Evolutionary conservation across 2,329 filamentous ascomycete species (phyloP), one percentile per base, ranked within the genome.

Genomic region (Coniella lustricola): DNA sequence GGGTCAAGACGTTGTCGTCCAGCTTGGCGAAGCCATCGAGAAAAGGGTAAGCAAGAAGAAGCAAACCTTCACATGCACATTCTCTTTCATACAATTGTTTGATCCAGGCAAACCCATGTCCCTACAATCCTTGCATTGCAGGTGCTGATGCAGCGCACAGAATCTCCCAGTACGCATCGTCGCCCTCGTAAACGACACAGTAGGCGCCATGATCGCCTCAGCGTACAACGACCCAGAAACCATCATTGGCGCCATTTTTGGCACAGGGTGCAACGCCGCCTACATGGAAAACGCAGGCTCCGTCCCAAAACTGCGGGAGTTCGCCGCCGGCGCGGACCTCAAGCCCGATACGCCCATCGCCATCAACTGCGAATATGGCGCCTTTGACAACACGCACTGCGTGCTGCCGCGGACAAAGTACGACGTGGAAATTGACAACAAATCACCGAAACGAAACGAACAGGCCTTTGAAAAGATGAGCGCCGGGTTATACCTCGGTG

Each of bases 391-490:
- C 66, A 87, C 95, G 68, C 85, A 91, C 71, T 77, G 85, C 60
- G 85, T 96, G 47, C 82, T 96, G 12, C 90, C 90, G 10, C 79
- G 82, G 47, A 95, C 90, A 20, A 79, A 79, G 50, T 96, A 93
- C 67, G 91, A 97, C 65, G 73, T 87, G 52, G 81, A 84, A 57
- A 88, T 97, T 61, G 91, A 97, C 72, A 83, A 87, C 58, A 85
- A 93, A 60, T 96, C 90, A 17, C 91, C 91, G 32, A 85, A 90
- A 21, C 91, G 90, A 3, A 90, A 90, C 44, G 90, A 96, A 69
- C 91, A 97, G 70, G 84, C 88, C 1, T 96, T 96, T 58, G 91
- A 97, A 72, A 96, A 97, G 74, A 96, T 96, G 87, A 90, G 95
- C 63, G 90, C 91, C 2, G 91, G 91, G 55, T 76, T 96, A 42